phyloP scores from a whole-genome alignment of 169 alveolate species.

The Eimeria sp. region DNA sequence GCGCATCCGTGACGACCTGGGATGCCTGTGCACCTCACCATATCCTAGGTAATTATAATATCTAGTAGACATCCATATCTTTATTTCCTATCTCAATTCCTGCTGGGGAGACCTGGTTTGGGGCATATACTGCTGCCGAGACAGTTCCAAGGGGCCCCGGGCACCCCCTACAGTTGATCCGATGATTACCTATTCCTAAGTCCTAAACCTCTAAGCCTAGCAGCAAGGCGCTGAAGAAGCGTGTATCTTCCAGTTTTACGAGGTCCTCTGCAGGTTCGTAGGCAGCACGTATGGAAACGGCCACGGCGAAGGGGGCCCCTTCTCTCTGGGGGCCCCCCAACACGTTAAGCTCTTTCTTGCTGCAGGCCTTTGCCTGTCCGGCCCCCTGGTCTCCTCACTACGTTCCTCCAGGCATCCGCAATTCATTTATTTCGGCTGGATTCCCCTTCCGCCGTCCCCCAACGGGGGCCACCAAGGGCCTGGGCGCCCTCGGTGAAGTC shows the following conservation, averaged over 20 bases:
- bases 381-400: slow-evolving; percentile 68
- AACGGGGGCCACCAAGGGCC: background rate
- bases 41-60: background rate
- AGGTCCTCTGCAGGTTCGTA: slow-evolving; percentile 9
- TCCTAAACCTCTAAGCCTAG: background rate
- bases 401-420: slow-evolving; percentile 48
- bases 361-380: slow-evolving; percentile 67
- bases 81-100: background rate
- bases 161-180: background rate
- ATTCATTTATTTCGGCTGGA: slow-evolving; percentile 44
- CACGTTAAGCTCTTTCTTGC: slow-evolving; percentile 18
- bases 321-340: slow-evolving; percentile 76
- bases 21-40: slow-evolving; percentile 14
- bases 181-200: slow-evolving; percentile 9
- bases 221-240: background rate
- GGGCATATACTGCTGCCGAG: slow-evolving; percentile 31
- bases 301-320: slow-evolving; percentile 49
- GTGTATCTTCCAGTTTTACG: background rate
- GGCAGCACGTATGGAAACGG: slow-evolving; percentile 51
- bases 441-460: slow-evolving; percentile 52
- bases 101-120: background rate
- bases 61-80: background rate
- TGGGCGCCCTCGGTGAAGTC: slow-evolving; percentile 19
- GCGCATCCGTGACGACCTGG: slow-evolving; percentile 11
- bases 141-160: slow-evolving; percentile 40